Percentiles rank a stretch among this genome's conserved stretches.
phyloP scores from a whole-genome alignment of 2,329 filamentous ascomycete genomes.

The Ustulina deusta region DNA sequence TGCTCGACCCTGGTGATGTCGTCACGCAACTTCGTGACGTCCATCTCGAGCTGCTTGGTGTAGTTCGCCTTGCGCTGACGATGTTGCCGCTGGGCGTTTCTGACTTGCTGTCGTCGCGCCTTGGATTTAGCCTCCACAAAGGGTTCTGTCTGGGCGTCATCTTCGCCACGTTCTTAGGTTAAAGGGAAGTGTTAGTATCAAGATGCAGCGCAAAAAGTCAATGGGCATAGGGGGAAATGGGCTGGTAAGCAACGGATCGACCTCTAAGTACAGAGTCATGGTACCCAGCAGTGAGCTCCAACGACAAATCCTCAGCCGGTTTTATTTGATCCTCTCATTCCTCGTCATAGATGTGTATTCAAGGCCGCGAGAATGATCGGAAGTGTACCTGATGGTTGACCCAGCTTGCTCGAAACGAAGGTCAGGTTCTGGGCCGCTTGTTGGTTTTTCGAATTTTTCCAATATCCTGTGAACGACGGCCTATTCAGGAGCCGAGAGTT shows the following conservation, averaged over 20 bases:
- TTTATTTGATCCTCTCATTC: neutral
- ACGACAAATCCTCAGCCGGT: neutral
- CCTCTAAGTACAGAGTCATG: neutral
- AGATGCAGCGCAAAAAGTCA: neutral
- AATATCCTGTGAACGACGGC: conserved; percentile 62
- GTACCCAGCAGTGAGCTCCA: neutral
- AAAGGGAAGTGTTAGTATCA: conserved; percentile 15
- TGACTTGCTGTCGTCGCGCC: conserved; percentile 63
- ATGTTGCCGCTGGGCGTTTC: conserved; percentile 66
- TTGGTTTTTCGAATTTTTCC: conserved; percentile 59
- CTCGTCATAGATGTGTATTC: neutral
- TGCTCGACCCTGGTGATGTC: conserved; percentile 58
- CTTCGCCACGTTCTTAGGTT: conserved; percentile 10
- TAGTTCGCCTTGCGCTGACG: conserved; percentile 68
- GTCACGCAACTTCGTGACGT: conserved; percentile 61
- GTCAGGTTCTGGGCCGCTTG: conserved; percentile 51
- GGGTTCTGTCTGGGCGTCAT: conserved; percentile 23
- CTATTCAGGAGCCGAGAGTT: conserved; percentile 30
- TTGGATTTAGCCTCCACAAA: conserved; percentile 57
- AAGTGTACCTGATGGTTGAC: conserved; percentile 46
- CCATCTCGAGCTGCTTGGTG: conserved; percentile 65
- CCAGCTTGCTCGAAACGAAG: conserved; percentile 52
- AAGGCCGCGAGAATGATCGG: neutral
- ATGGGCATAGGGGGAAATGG: neutral
- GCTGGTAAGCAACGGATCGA: neutral